Percentiles rank a stretch among this genome's conserved stretches.
phyloP scores from a whole-genome alignment of 2,329 filamentous ascomycete species.

The Coniochaeta pulveracea region DNA sequence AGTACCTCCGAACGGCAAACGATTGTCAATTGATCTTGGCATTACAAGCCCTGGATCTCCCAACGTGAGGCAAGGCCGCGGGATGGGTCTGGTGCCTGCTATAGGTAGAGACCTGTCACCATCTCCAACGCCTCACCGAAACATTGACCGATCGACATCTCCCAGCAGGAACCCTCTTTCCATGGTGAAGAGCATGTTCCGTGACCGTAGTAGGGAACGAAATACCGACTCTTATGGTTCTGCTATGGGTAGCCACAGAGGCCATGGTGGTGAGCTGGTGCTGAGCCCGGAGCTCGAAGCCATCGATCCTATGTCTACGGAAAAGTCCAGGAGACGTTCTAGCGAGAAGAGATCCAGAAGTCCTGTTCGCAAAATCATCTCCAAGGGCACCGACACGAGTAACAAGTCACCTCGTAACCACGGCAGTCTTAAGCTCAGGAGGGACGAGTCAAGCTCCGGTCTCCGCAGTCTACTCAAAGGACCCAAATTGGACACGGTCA shows the following conservation, averaged over 20 bases:
- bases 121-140: too few species aligned
- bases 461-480: slow-evolving; percentile 70
- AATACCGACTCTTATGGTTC: slow-evolving; percentile 15
- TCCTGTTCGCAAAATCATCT: slow-evolving; percentile 22
- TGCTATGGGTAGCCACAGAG: too few species aligned
- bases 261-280: background rate
- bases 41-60: slow-evolving; percentile 40
- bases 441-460: slow-evolving; percentile 36
- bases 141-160: slow-evolving; percentile 51
- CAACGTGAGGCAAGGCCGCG: slow-evolving; percentile 30
- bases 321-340: slow-evolving; percentile 16
- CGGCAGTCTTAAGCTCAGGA: slow-evolving; percentile 33
- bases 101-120: slow-evolving; percentile 54
- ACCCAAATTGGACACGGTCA: slow-evolving; percentile 59
- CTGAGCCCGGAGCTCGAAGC: slow-evolving; percentile 7
- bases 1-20: slow-evolving; percentile 26
- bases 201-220: slow-evolving; percentile 38
- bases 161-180: slow-evolving; percentile 48
- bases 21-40: slow-evolving; percentile 30
- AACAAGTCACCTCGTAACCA: slow-evolving; percentile 36
- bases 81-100: slow-evolving; percentile 41
- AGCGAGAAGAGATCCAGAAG: slow-evolving; percentile 23
- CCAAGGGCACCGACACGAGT: slow-evolving; percentile 29
- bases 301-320: slow-evolving; percentile 18
- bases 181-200: slow-evolving; percentile 44